Percentiles rank a stretch among this genome's conserved stretches.
Evolutionary conservation across 345 rosid species (phyloP).

Genomic region (Cardamine resedifolia): DNA sequence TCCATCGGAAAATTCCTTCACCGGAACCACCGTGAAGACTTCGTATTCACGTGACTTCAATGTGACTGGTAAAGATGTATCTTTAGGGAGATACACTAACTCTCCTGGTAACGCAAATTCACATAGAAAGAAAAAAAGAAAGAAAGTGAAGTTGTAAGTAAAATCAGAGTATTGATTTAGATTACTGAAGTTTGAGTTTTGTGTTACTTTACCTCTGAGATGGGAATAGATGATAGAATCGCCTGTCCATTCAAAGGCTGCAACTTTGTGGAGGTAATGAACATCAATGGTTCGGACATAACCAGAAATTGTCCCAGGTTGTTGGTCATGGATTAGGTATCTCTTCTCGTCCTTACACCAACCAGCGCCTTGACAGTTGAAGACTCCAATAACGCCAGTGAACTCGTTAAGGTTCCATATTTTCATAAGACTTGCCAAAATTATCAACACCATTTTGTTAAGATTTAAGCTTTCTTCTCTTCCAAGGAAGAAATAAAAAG

Average conservation of each 20-base stretch:
- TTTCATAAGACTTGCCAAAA: slow-evolving; percentile 55
- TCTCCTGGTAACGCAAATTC: slow-evolving; percentile 45
- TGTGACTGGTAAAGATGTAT: slow-evolving; percentile 57
- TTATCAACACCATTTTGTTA: not conserved
- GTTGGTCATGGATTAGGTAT: slow-evolving; percentile 58
- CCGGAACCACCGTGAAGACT: slow-evolving; percentile 62
- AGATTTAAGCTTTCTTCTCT: slow-evolving; percentile 2
- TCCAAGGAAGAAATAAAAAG: not conserved
- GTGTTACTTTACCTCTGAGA: slow-evolving; percentile 51
- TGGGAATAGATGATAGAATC: slow-evolving; percentile 57
- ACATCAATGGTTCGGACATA: slow-evolving; percentile 54
- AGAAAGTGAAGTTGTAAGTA: not conserved
- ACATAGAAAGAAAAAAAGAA: not conserved
- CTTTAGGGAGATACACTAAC: slow-evolving; percentile 54
- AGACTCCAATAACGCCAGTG: slow-evolving; percentile 57
- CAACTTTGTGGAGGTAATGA: slow-evolving; percentile 54
- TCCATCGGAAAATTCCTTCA: slow-evolving; percentile 45
- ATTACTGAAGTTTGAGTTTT: not conserved
- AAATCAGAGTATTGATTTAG: not conserved
- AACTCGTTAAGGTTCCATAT: slow-evolving; percentile 71
- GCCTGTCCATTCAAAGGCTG: slow-evolving; percentile 51
- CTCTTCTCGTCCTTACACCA: slow-evolving; percentile 65
- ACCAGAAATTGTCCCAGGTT: slow-evolving; percentile 57
- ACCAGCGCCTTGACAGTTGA: slow-evolving; percentile 75
- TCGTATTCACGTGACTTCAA: slow-evolving; percentile 55